Conservation (phyloP, 176 grass and related monocot species). For the Carex cristatella region DNA sequence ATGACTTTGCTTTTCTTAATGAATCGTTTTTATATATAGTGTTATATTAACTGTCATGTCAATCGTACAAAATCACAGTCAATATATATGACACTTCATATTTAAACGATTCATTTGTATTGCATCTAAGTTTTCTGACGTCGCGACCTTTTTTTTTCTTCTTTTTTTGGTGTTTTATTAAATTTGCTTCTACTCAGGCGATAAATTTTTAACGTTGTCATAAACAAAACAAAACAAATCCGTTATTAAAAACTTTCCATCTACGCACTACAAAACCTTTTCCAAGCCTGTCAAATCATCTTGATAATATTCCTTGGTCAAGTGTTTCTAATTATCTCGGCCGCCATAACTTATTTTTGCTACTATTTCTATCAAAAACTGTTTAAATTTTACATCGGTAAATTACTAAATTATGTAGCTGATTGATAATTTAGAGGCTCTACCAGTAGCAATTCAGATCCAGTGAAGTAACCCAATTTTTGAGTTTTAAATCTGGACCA, state of each 20-base stretch:
- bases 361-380: background rate
- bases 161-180: background rate
- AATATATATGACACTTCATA: background rate
- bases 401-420: background rate
- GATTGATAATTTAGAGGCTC: too few relatives aligned
- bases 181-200: background rate
- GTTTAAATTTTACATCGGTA: background rate
- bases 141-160: background rate
- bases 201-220: background rate
- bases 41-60: too few relatives aligned
- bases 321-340: background rate
- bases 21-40: too few relatives aligned
- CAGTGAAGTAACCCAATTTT: too few relatives aligned
- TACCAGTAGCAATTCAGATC: too few relatives aligned
- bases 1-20: too few relatives aligned
- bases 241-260: background rate
- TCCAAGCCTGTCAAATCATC: background rate
- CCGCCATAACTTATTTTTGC: background rate
- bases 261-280: background rate
- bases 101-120: background rate
- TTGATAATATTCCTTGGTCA: background rate
- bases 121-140: background rate
- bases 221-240: background rate
- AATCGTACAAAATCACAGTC: background rate
- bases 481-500: too few relatives aligned